phyloP scores from a whole-genome alignment of 371 early-diverging fungal genomes.

The Lichtheimia ornata region DNA sequence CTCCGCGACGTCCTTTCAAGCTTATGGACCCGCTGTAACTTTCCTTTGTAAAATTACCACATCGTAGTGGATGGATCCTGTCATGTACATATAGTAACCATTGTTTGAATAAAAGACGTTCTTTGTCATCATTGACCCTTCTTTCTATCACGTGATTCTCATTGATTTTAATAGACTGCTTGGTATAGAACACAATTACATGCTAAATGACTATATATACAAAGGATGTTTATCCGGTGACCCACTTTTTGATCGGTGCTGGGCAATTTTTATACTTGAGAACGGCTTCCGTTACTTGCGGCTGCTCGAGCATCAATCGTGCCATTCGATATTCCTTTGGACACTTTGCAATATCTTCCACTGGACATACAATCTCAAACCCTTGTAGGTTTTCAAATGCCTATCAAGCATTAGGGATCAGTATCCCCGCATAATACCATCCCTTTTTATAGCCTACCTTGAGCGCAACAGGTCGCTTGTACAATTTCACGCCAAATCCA shows the following conservation, averaged over 20 bases:
- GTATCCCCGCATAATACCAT: neutral
- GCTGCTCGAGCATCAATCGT: conserved; percentile 71
- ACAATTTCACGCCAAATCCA: conserved; percentile 70
- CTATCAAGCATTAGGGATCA: conserved; percentile 28
- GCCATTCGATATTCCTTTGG: conserved; percentile 88
- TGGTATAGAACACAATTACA: too few relatives aligned
- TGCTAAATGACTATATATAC: too few relatives aligned
- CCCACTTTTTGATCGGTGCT: conserved; percentile 58
- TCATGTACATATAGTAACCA: too few relatives aligned
- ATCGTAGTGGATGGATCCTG: too few relatives aligned
- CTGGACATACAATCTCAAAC: conserved; percentile 70
- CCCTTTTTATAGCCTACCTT: conserved; percentile 57
- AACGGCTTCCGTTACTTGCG: conserved; percentile 68
- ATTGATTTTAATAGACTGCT: too few relatives aligned
- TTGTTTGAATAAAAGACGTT: too few relatives aligned
- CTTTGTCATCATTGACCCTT: too few relatives aligned
- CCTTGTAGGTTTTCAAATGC: conserved; percentile 75
- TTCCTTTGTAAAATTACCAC: too few relatives aligned
- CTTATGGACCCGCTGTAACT: too few relatives aligned
- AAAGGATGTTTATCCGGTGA: conserved; percentile 12
- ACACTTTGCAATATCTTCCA: conserved; percentile 60
- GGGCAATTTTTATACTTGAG: conserved; percentile 59
- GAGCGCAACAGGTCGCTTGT: conserved; percentile 78
- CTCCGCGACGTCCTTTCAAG: too few relatives aligned
- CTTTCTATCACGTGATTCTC: too few relatives aligned